phyloP scores from a whole-genome alignment of 345 rosid genomes.

The Salix arbutifolia region DNA sequence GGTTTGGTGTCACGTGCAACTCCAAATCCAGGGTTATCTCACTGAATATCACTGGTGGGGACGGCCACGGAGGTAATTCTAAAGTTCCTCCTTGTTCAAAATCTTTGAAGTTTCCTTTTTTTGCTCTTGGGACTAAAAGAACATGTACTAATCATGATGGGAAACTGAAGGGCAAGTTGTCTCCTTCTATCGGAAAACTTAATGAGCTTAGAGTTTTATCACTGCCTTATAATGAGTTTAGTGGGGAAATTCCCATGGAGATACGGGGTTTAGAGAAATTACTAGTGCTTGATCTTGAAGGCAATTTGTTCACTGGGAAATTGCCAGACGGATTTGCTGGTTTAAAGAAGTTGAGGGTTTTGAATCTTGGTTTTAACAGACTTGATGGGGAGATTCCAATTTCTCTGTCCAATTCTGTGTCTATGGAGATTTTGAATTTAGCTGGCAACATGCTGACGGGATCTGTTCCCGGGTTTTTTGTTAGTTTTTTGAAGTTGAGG shows the following conservation, averaged over 20 bases:
- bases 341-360: slow-evolving; percentile 19
- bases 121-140: slow-evolving; percentile 15
- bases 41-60: slow-evolving; percentile 31
- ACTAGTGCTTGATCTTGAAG: slow-evolving; percentile 33
- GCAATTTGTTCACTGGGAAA: slow-evolving; percentile 29
- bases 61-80: slow-evolving; percentile 19
- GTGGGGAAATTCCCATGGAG: slow-evolving; percentile 28
- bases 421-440: slow-evolving; percentile 29
- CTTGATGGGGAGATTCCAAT: slow-evolving; percentile 23
- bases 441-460: slow-evolving; percentile 28
- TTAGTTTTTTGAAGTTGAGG: slow-evolving; percentile 17
- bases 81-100: slow-evolving; percentile 4
- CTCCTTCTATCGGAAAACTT: slow-evolving; percentile 30
- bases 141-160: slow-evolving; percentile 8
- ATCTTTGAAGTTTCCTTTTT: slow-evolving; percentile 9
- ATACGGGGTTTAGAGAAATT: slow-evolving; percentile 28
- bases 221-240: slow-evolving; percentile 25
- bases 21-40: slow-evolving; percentile 34
- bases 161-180: slow-evolving; percentile 24
- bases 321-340: slow-evolving; percentile 21
- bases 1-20: slow-evolving; percentile 49
- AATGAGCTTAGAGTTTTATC: slow-evolving; percentile 28
- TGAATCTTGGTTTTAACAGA: slow-evolving; percentile 37
- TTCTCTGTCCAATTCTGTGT: slow-evolving; percentile 12
- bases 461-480: slow-evolving; percentile 12